Base-by-base conservation (phyloP, 2,329 filamentous ascomycete genomes). In the Calonectria leucothoes region DNA sequence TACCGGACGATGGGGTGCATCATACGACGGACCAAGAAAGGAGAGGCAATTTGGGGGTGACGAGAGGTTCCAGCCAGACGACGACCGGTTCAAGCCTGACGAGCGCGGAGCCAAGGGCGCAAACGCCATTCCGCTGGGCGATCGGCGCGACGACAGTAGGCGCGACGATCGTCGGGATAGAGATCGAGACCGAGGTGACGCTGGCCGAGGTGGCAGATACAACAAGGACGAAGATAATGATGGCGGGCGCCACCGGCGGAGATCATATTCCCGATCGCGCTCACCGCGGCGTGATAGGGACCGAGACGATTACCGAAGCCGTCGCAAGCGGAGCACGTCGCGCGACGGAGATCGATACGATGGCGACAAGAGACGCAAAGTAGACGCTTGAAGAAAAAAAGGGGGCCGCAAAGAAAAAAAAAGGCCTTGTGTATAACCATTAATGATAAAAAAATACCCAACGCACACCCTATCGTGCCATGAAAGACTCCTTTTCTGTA, bases 1-100 rank as follows among this genome's bases (percentile, higher is more conserved):
- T 84, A 99, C 97, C 0, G 97, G 97, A 0, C 88, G 90, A 35
- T 98, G 96, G 93, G 96, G 93, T 5, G 89, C 92, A 61, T 89
- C 90, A 11, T 23, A 45, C 76, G 90, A 89, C 31, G 90, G 84
- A 77, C 83, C 81, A 78, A 83, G 82, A 80, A 77, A 66, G 84
- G 75, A 78, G 5, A 76, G 79, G 7, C 68, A 75, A 31, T 82
- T 79, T 35, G 88, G 86, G 15, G 84, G 88, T 11, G 93, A 95
- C 80, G 93, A 94, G 70, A 84, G 93, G 71, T 95, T 94, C 80
- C 88, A 88, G 79, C 90, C 92, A 3, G 94, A 95, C 79, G 87
- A 88, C 14, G 89, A 89, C 66, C 84, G 88, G 12, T 85, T 85
- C 72, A 78, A 82, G 6, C 89, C 83, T 27, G 85, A 85, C 33